These are phyloP conservation scores for Clarireedia sp. DNA, from an alignment of 2,329 filamentous ascomycete species.

Conservation along the genomic window DNA sequence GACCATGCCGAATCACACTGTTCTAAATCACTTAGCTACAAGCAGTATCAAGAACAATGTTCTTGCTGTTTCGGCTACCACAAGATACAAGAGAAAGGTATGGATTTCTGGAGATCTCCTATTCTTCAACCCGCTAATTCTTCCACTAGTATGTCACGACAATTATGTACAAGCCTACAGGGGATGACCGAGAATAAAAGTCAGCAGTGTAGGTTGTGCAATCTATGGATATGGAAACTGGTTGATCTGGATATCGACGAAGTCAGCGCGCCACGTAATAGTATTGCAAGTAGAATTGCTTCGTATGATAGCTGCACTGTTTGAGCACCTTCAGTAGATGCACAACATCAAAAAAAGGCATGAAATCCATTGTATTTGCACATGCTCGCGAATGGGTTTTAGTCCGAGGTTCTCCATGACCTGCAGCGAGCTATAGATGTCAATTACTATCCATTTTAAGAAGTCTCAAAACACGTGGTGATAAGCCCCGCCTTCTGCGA, in stretches of 20 bases:
- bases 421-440: background rate
- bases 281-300: slow-evolving; percentile 1
- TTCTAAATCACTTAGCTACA: slow-evolving; percentile 91
- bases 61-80: slow-evolving; percentile 89
- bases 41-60: slow-evolving; percentile 98
- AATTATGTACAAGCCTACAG: slow-evolving; percentile 85
- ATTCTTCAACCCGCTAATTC: slow-evolving; percentile 1
- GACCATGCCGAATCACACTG: slow-evolving; percentile 94
- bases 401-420: background rate
- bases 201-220: background rate
- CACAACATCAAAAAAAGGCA: background rate
- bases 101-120: slow-evolving; percentile 19
- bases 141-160: slow-evolving; percentile 81
- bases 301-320: background rate
- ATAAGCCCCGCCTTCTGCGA: slow-evolving; percentile 4
- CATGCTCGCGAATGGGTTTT: too few relatives aligned
- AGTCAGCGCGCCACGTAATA: background rate
- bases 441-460: background rate
- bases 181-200: slow-evolving; percentile 36
- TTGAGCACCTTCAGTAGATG: background rate
- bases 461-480: background rate
- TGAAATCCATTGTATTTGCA: background rate
- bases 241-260: slow-evolving; percentile 7
- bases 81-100: slow-evolving; percentile 94
- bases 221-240: slow-evolving; percentile 1